Evolutionary conservation across 2,329 filamentous ascomycete species (phyloP).

Genomic region (Aspergillus niger): DNA sequence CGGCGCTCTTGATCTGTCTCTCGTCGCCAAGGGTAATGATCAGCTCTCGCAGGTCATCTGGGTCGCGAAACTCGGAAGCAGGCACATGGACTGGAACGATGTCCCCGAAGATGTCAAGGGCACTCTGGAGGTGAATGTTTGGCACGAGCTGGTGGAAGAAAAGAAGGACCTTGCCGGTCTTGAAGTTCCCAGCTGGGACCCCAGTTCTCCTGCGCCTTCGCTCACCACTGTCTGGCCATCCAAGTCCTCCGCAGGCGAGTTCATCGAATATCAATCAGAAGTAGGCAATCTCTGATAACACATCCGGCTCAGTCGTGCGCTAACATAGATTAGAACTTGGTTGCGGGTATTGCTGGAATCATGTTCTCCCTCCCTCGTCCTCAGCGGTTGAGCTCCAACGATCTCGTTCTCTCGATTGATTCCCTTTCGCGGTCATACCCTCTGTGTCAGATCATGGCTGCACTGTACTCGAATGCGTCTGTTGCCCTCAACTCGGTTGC

Average conservation of each 20-base stretch:
- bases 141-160: constrained; percentile 85
- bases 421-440: constrained; percentile 78
- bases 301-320: not conserved
- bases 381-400: constrained; percentile 71
- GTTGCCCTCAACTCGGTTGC: constrained; percentile 88
- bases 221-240: constrained; percentile 46
- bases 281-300: constrained; percentile 38
- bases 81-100: constrained; percentile 94
- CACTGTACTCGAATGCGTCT: constrained; percentile 81
- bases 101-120: constrained; percentile 75
- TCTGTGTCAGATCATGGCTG: constrained; percentile 75
- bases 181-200: constrained; percentile 66
- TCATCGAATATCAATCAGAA: constrained; percentile 77
- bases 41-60: constrained; percentile 79
- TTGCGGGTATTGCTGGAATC: constrained; percentile 80
- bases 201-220: constrained; percentile 51
- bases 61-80: constrained; percentile 88
- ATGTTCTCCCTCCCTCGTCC: constrained; percentile 72
- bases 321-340: constrained; percentile 64
- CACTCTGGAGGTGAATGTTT: constrained; percentile 80
- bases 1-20: constrained; percentile 80
- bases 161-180: constrained; percentile 59
- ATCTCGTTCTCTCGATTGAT: constrained; percentile 84
- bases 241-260: constrained; percentile 58
- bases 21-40: constrained; percentile 68